Base-by-base conservation (phyloP, 75 land plant genomes). In the Gnetum montanum region DNA sequence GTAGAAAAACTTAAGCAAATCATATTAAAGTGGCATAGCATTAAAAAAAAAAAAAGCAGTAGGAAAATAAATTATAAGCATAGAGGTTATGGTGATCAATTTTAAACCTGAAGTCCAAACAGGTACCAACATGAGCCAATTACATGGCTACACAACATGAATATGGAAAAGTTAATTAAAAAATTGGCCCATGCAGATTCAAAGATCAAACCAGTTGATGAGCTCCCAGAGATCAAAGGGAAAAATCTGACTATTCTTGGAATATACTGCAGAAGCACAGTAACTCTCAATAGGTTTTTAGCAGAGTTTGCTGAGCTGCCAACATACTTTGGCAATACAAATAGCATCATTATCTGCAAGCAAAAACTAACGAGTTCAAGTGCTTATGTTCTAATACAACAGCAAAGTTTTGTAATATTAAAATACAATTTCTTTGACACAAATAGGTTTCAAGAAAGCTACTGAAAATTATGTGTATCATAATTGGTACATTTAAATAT, bases 131-230 rank as follows among this genome's bases (percentile, higher is more conserved):
- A 78, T 45, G 96, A 94, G 6, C 98, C 98, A 51, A 89, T 85
- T 48, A 94, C 81, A 69, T 94, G 98, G 8, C 83, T 84, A 52
- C 78, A 57, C 43, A 94, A 66, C 6, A 89, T 46, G 67, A 86
- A 94, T 4, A 86, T 74, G 40, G 85, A 71, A 49, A 94, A 67
- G 68, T 94, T 94, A 43, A 94, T 80, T 31, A 88, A 72, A 69
- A 94, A 89, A 50, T 88, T 94, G 6, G 90, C 96, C 96, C 96
- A 89, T 28, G 96, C 98, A 13, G 98, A 77, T 74, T 94, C 98
- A 80, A 94, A 94, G 20, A 89, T 69, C 62, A 94, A 90, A 20
- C 98, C 96, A 34, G 62, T 88, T 59, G 91, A 59, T 50, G 96
- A 78, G 31, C 76, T 76, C 30, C 98, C 98, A 68, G 82, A 83